These are phyloP conservation scores for Mycena crocata DNA, from an alignment of 768 basidiomycete species.

Conservation along the genomic window DNA sequence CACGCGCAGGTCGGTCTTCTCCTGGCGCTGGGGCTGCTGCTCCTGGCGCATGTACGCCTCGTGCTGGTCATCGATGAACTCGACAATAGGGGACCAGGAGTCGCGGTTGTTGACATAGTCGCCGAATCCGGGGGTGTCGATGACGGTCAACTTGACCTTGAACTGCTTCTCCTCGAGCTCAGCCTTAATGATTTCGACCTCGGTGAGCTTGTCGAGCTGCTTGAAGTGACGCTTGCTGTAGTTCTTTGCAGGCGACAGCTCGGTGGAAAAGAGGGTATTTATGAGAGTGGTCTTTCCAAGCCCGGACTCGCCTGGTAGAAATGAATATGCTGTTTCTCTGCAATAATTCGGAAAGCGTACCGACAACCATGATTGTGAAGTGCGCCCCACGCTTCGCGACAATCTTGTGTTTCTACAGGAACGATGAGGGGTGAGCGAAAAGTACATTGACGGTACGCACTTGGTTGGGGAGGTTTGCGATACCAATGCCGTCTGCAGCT, in stretches of 20 bases:
- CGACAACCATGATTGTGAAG: slow-evolving; percentile 99
- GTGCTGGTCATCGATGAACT: slow-evolving; percentile 97
- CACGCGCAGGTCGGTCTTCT: slow-evolving; percentile 95
- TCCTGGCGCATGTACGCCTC: slow-evolving; percentile 98
- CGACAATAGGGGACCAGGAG: slow-evolving; percentile 97
- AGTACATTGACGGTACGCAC: slow-evolving; percentile 54
- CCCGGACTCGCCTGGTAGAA: slow-evolving; percentile 87
- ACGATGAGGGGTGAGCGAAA: slow-evolving; percentile 26
- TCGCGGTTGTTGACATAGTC: slow-evolving; percentile 99
- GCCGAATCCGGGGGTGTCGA: slow-evolving; percentile 98
- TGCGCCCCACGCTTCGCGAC: slow-evolving; percentile 97
- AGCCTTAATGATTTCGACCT: slow-evolving; percentile 99
- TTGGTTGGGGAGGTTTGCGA: slow-evolving; percentile 98
- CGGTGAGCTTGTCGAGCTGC: slow-evolving; percentile 98
- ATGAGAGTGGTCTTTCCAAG: slow-evolving; percentile 97
- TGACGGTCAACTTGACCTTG: slow-evolving; percentile 99
- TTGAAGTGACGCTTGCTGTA: slow-evolving; percentile 91
- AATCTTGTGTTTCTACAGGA: slow-evolving; percentile 93
- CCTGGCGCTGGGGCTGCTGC: slow-evolving; percentile 95
- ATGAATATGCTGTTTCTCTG: slow-evolving; percentile 17
- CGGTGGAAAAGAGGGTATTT: slow-evolving; percentile 99
- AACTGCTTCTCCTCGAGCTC: slow-evolving; percentile 99
- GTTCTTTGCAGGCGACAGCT: slow-evolving; percentile 92
- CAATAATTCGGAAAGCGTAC: slow-evolving; percentile 57
- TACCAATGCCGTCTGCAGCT: slow-evolving; percentile 86